phyloP scores from a whole-genome alignment of 2,329 filamentous ascomycete genomes.

The Colletotrichum theobromicola region DNA sequence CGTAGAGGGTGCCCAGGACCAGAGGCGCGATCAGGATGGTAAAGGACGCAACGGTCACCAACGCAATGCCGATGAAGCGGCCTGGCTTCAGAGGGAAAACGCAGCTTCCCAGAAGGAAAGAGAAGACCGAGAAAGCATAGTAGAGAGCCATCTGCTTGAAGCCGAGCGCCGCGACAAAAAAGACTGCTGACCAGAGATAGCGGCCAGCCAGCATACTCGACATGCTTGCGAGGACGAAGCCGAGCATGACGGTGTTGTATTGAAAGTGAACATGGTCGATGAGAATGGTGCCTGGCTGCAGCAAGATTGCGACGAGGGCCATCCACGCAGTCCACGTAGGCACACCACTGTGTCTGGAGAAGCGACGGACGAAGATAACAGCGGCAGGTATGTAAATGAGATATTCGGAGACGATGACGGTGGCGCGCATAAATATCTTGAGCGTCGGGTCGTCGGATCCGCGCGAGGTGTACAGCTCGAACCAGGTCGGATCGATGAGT shows the following conservation, averaged over 20 bases:
- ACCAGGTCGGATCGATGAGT: constrained; percentile 83
- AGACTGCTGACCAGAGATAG: constrained; percentile 86
- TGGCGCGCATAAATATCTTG: constrained; percentile 96
- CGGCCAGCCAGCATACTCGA: constrained; percentile 87
- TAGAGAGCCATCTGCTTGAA: constrained; percentile 99
- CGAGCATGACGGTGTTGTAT: constrained; percentile 99
- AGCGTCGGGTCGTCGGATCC: constrained; percentile 79
- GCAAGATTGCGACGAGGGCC: constrained; percentile 85
- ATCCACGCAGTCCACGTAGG: constrained; percentile 84
- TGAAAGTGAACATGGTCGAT: constrained; percentile 97
- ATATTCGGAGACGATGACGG: constrained; percentile 90
- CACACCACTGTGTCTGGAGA: constrained; percentile 76
- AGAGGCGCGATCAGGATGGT: constrained; percentile 78
- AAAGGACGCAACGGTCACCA: constrained; percentile 77
- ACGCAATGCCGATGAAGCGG: constrained; percentile 76
- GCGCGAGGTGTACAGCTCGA: constrained; percentile 81
- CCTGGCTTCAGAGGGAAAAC: constrained; percentile 74
- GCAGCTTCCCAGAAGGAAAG: constrained; percentile 87
- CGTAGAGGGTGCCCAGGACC: constrained; percentile 72
- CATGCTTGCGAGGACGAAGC: constrained; percentile 83
- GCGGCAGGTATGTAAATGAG: constrained; percentile 85
- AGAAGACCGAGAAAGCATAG: constrained; percentile 92
- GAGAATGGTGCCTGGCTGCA: constrained; percentile 90
- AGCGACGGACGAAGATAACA: constrained; percentile 84
- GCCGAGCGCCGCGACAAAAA: constrained; percentile 91